phyloP scores from a whole-genome alignment of 2,329 filamentous ascomycete genomes.

The Hymenoscyphus fructigenus region DNA sequence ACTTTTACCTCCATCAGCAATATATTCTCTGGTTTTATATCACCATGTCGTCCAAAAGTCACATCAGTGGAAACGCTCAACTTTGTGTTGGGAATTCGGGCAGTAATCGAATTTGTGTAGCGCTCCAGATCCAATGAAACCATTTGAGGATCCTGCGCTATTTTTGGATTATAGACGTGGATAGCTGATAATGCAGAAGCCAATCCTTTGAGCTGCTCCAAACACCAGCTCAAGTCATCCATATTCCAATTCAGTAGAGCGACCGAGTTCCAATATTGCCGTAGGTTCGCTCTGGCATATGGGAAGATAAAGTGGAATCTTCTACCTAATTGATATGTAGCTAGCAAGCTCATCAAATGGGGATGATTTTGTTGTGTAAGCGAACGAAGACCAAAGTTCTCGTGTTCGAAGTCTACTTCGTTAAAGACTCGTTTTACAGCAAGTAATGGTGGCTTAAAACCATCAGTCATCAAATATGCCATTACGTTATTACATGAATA shows the following conservation, averaged over 20 bases:
- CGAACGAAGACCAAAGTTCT: constrained; percentile 11
- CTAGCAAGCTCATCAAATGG: constrained; percentile 32
- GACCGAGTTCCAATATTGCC: constrained; percentile 27
- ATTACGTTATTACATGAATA: background rate
- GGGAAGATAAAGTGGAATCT: constrained; percentile 33
- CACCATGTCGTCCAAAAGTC: constrained; percentile 38
- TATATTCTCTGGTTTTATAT: constrained; percentile 42
- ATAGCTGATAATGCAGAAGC: constrained; percentile 25
- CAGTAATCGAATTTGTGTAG: background rate
- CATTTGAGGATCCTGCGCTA: background rate
- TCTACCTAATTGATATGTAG: constrained; percentile 24
- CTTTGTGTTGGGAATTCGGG: too few species aligned
- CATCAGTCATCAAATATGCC: too few species aligned
- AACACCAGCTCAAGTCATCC: constrained; percentile 19
- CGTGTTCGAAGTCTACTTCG: constrained; percentile 5
- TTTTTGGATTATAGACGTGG: constrained; percentile 18
- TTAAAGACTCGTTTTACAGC: background rate
- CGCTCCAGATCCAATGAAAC: background rate
- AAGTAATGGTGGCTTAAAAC: background rate
- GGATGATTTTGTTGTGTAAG: constrained; percentile 9
- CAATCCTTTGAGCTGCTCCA: constrained; percentile 28
- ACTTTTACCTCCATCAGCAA: constrained; percentile 28
- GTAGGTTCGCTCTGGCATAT: constrained; percentile 29
- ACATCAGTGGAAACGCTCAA: constrained; percentile 6
- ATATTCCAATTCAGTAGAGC: background rate